Conservation (phyloP, 257 asterid genomes). For the Solanum bulbocastanum region DNA sequence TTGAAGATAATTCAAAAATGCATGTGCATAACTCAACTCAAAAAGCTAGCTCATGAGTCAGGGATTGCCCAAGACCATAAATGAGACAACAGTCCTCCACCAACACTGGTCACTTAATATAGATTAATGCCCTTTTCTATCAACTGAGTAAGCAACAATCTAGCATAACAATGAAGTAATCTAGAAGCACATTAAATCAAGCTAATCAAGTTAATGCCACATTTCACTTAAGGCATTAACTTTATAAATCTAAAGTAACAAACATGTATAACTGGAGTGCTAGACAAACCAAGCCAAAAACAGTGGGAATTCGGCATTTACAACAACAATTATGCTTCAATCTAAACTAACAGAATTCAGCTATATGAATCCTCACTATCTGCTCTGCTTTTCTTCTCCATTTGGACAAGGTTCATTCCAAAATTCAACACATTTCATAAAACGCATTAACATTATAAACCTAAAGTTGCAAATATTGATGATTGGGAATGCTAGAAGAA, state of each 20-base stretch:
- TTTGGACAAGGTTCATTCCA: neutral
- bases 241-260: neutral
- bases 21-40: neutral
- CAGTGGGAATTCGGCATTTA: neutral
- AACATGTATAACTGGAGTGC: neutral
- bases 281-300: neutral
- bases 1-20: neutral
- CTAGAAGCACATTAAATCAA: neutral
- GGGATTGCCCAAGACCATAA: neutral
- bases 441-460: neutral
- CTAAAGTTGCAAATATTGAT: neutral
- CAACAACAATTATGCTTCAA: neutral
- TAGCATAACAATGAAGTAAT: neutral
- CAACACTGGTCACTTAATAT: neutral
- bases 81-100: neutral
- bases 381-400: neutral
- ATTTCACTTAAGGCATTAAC: neutral
- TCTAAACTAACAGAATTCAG: neutral
- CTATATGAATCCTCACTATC: neutral
- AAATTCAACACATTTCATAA: neutral
- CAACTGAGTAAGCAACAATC: neutral
- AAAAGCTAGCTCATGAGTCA: neutral
- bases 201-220: neutral
- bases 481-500: neutral
- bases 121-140: neutral